Evolutionary conservation across 2,329 filamentous ascomycete genomes (phyloP), one percentile per base, ranked within the genome.

Genomic region (Blastomyces gilchristii): DNA sequence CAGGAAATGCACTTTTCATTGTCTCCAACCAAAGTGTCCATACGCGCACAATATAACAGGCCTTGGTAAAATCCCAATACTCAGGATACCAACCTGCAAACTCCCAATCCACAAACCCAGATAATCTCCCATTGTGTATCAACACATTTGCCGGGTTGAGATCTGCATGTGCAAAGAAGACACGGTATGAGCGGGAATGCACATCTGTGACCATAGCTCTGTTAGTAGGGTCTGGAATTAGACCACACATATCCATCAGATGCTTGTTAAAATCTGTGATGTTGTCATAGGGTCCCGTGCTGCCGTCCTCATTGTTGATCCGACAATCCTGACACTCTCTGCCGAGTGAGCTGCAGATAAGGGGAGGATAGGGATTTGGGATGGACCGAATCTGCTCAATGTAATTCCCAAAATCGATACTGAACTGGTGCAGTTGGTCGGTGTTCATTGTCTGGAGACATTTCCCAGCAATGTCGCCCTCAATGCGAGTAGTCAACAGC

Each of bases 271-370:
- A n/a, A 45, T 45, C 43, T 12, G 12, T 12, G 16, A 45, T 45
- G 14, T 45, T 63, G 56, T 60, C 45, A 54, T 63, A 63, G 14
- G 45, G 62, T 31, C 56, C 62, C 3, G 43, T 31, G 2, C 25
- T 54, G 16, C 43, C 57, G 22, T 63, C 45, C 12, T 63, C 49
- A 49, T 41, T 37, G 56, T 63, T 47, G 14, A 63, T 54, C 28
- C 56, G 57, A 54, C 62, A 63, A 63, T 63, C 62, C 47, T 18
- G 45, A 63, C 62, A 63, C 16, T 60, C 62, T 60, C 56, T n/a
- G n/a, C 43, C 56, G 18, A 63, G 45, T 54, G 45, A 34, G 57
- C 62, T 45, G 56, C 56, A 63, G 43, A 63, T 63, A 60, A 63
- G 62, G 22, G 49, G 56, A 31, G 56, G 56, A 63, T 63, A 63